Evolutionary conservation across 75 land plant genomes (phyloP), one percentile per base, ranked within the genome.

Genomic region (Picea glauca): DNA sequence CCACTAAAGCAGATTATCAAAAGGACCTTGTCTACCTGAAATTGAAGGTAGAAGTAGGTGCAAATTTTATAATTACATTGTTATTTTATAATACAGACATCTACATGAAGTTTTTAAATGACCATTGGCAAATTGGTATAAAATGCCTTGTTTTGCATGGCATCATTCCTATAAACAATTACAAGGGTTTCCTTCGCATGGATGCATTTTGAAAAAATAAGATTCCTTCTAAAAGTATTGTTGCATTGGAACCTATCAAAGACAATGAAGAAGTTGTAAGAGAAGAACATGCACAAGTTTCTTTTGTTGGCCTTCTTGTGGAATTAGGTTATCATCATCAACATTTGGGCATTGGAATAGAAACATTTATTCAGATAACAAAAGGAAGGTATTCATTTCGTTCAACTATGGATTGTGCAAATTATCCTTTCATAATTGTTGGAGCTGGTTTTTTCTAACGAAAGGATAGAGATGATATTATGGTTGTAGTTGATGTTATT

Each of bases 81-180:
- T 85, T 96, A 40, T 96, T 96, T 82, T 96, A 96, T 87, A 96
- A 96, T 66, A 89, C 94, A 26, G 94, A 96, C 75, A 89, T 90
- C 18, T 93, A 87, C 78, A 84, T 96, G 82, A 93, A 93, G 81
- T 96, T 96, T 77, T 92, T 93, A 26, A 90, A 92, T 86, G 98
- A 93, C 83, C 92, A 94, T 60, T 93, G 92, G 33, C 90, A 93
- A 85, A 89, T 96, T 79, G 99, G 97, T 66, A 96, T 96, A 43
- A 92, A 81, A 38, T 94, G 93, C 56, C 99, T 97, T 4, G 91
- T 96, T 86, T 90, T 96, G 18, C 97, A 97, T 18, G 99, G 97
- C 0, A 94, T 96, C 60, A 96, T 96, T 97, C 99, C 99, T 60
- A 94, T 96, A 62, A 91, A 94, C 66, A 96, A 94, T 78, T 96